Evolutionary conservation across 1,284 basidiomycete genomes (phyloP).

Genomic region (Limonomyces culmigenus): DNA sequence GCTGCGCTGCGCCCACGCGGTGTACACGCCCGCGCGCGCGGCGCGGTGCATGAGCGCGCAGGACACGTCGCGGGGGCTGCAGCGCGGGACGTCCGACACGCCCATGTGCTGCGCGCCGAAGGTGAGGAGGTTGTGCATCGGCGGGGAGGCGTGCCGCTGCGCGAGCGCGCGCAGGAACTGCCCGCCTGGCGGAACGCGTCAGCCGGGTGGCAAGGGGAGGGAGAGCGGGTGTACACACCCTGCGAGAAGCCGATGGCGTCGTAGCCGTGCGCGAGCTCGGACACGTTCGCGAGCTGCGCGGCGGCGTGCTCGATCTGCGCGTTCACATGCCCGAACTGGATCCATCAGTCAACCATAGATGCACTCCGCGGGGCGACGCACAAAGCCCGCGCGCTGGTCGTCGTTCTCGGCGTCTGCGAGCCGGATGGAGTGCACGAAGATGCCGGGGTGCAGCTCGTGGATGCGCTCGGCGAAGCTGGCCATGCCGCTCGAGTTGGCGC

Average conservation of each 20-base stretch:
- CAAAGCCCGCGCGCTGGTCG: slow-evolving; percentile 70
- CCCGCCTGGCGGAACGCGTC: slow-evolving; percentile 29
- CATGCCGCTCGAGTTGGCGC: slow-evolving; percentile 50
- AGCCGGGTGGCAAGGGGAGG: slow-evolving; percentile 6
- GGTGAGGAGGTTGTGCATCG: slow-evolving; percentile 76
- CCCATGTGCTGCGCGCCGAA: slow-evolving; percentile 81
- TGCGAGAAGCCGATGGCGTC: slow-evolving; percentile 90
- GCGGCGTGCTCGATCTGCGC: slow-evolving; percentile 53
- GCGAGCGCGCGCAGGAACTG: slow-evolving; percentile 87
- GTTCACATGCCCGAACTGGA: slow-evolving; percentile 71
- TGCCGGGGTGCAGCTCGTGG: slow-evolving; percentile 60
- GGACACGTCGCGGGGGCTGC: slow-evolving; percentile 53
- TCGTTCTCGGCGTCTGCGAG: slow-evolving; percentile 48
- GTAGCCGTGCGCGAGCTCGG: slow-evolving; percentile 63
- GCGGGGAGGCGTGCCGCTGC: slow-evolving; percentile 69
- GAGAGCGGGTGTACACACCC: slow-evolving; percentile 23
- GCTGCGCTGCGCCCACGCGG: slow-evolving; percentile 67
- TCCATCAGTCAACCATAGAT: neutral
- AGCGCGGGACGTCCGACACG: slow-evolving; percentile 65
- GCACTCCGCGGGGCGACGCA: slow-evolving; percentile 21
- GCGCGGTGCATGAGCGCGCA: slow-evolving; percentile 65
- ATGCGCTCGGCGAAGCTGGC: slow-evolving; percentile 51
- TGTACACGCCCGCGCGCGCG: slow-evolving; percentile 64
- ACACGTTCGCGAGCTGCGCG: slow-evolving; percentile 47
- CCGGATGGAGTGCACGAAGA: slow-evolving; percentile 75